These are phyloP conservation scores for Aspergillus sp. DNA, from an alignment of 2,329 filamentous ascomycete species.

Conservation along the genomic window DNA sequence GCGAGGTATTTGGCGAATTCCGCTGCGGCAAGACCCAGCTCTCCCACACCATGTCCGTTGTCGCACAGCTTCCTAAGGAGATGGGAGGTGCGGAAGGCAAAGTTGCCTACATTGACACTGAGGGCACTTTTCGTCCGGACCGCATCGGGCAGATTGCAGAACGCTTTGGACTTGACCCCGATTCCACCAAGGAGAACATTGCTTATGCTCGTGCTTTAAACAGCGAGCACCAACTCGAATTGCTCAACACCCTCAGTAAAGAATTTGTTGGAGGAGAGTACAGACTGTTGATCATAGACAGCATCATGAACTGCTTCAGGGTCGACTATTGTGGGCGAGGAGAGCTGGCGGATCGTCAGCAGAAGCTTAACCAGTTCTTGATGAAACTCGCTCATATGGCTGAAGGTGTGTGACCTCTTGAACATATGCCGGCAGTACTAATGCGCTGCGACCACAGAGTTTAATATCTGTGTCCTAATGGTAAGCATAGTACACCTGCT, in stretches of 20 bases:
- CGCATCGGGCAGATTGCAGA: conserved; percentile 67
- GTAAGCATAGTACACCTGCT: conserved; percentile 33
- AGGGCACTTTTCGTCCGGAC: conserved; percentile 67
- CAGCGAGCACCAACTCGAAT: conserved; percentile 65
- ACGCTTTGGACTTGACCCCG: conserved; percentile 61
- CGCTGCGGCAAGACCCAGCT: conserved; percentile 69
- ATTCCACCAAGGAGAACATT: conserved; percentile 65
- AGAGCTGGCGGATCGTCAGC: conserved; percentile 67
- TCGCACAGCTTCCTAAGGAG: conserved; percentile 56
- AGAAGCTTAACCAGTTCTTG: conserved; percentile 66
- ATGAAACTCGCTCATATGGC: conserved; percentile 65
- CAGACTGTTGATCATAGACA: conserved; percentile 67
- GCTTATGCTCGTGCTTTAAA: conserved; percentile 64
- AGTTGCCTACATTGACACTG: conserved; percentile 67
- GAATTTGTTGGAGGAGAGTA: conserved; percentile 65
- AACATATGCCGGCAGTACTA: not conserved
- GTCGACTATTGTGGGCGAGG: conserved; percentile 67
- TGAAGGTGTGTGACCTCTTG: conserved; percentile 47
- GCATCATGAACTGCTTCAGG: conserved; percentile 68
- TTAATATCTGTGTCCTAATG: conserved; percentile 66
- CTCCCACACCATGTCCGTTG: conserved; percentile 67
- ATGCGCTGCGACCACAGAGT: conserved; percentile 48
- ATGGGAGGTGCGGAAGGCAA: conserved; percentile 68
- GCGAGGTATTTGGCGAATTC: conserved; percentile 49
- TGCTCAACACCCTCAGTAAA: conserved; percentile 60